A percentile compares a stretch with the other conserved stretches of the same genome.
These are phyloP conservation scores for Penicillium bialowiezense DNA, from an alignment of 495 filamentous ascomycete species.

Conservation along the genomic window DNA sequence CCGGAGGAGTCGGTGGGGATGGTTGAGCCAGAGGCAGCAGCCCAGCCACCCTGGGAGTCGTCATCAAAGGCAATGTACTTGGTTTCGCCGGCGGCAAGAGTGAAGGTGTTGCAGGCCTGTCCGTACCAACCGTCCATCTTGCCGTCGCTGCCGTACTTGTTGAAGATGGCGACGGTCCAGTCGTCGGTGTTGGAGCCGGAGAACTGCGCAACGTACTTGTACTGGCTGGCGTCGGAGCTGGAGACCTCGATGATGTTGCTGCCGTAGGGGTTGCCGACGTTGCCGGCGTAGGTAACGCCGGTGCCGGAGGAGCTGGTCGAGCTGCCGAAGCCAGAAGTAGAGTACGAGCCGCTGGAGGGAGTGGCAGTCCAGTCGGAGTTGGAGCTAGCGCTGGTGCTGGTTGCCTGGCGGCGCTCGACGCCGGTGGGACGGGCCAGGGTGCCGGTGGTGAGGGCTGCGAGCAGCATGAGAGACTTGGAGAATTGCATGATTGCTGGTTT, in stretches of 20 bases:
- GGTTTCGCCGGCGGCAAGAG: conserved; percentile 39
- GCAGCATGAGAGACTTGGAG: conserved; percentile 36
- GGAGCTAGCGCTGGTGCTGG: conserved; percentile 4
- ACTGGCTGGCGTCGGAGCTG: conserved; percentile 27
- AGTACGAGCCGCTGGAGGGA: conserved; percentile 21
- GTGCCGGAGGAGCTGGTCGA: conserved; percentile 22
- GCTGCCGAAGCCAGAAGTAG: conserved; percentile 31
- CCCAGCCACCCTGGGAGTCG: conserved; percentile 42
- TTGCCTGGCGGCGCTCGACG: conserved; percentile 26
- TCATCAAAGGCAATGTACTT: conserved; percentile 46
- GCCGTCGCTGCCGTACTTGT: conserved; percentile 46
- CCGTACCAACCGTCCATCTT: conserved; percentile 40
- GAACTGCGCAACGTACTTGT: conserved; percentile 49
- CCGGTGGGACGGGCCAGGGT: conserved; percentile 21
- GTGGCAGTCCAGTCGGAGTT: conserved; percentile 20
- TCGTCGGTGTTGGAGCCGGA: conserved; percentile 32
- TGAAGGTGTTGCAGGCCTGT: conserved; percentile 38
- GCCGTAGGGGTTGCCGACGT: conserved; percentile 50
- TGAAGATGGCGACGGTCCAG: conserved; percentile 50
- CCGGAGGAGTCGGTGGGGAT: conserved; percentile 32
- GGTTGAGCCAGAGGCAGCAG: conserved; percentile 28
- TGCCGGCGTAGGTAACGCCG: conserved; percentile 41
- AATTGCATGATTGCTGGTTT: conserved; percentile 28
- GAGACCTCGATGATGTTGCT: conserved; percentile 51
- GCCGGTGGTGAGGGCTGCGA: conserved; percentile 33